Base-by-base conservation (phyloP, 257 asterid genomes). In the Scutellaria baicalensis region DNA sequence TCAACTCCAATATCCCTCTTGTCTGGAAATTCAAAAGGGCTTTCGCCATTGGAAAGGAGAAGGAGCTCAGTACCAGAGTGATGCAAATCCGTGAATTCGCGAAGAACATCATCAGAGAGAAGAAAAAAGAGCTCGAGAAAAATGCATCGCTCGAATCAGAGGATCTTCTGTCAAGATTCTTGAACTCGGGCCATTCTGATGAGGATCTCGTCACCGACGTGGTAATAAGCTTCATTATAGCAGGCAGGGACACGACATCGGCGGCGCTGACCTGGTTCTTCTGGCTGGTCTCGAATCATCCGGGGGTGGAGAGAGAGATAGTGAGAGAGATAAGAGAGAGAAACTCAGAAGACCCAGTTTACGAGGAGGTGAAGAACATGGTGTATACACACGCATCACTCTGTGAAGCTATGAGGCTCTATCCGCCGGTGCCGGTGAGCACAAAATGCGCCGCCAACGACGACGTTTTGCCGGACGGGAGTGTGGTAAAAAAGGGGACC, bases 201-300 rank as follows among this genome's bases (percentile, higher is more conserved):
- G 95, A 84, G 44, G 82, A 80, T 11, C 77, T 89, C 8, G 83
- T 87, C 7, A 63, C 75, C 0, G 92, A 89, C 38, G 78, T 89
- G 0, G 88, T 89, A 8, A 75, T 89, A n/a, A 84, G 88, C 59
- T 89, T 89, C 69, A 85, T 89, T 5, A 14, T 87, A 5, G 95
- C 96, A 0, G 96, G 96, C 1, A 81, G 89, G 0, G 96, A 89
- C 71, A 85, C 95, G 0, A 79, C 95, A 0, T 87, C 95, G 0
- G 87, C 95, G 0, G 92, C 92, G 1, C 64, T 89, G 40, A 84
- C 89, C 0, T 89, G 95, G 96, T 85, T 85, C 47, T 89, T 87
- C 73, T 89, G 90, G 95, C 18, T 82, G 61, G n/a, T 85, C 8
- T 74, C 17, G 43, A 33, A 69, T 0, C 21, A 81, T 31, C 84